Percentiles rank a stretch among this genome's conserved stretches.
Conservation (phyloP, 257 asterid species). For the Solanum etuberosum region DNA sequence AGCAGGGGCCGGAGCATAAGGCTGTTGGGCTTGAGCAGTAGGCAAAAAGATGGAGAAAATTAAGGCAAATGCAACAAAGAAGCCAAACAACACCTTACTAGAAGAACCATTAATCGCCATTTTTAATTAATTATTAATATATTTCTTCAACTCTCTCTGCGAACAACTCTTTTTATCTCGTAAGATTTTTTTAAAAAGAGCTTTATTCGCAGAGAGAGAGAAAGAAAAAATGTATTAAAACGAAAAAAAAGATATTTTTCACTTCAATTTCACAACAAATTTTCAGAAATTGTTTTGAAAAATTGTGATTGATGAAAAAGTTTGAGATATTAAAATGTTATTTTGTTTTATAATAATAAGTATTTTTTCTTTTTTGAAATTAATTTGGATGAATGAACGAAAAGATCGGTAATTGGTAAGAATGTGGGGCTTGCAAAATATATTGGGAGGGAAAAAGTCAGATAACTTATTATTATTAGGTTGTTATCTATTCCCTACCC, state of each 20-base stretch:
- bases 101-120: slow-evolving; percentile 21
- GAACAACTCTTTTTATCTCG: neutral
- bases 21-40: slow-evolving; percentile 31
- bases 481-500: neutral
- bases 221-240: slow-evolving; percentile 2
- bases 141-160: slow-evolving; percentile 16
- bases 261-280: neutral
- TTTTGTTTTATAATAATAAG: neutral
- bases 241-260: neutral
- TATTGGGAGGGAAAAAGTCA: neutral
- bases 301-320: neutral
- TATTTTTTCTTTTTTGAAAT: neutral
- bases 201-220: neutral
- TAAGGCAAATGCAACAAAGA: slow-evolving; percentile 29
- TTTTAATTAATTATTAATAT: neutral
- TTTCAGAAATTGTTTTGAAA: neutral
- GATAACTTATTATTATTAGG: neutral
- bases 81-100: slow-evolving; percentile 17
- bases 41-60: slow-evolving; percentile 37
- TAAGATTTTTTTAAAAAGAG: neutral
- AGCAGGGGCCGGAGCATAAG: slow-evolving; percentile 55
- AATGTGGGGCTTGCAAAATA: neutral
- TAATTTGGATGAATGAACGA: neutral
- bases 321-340: neutral
- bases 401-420: slow-evolving; percentile 1